Conservation (phyloP, 1,139 yeast genomes). For the Taiozyma sp. region DNA sequence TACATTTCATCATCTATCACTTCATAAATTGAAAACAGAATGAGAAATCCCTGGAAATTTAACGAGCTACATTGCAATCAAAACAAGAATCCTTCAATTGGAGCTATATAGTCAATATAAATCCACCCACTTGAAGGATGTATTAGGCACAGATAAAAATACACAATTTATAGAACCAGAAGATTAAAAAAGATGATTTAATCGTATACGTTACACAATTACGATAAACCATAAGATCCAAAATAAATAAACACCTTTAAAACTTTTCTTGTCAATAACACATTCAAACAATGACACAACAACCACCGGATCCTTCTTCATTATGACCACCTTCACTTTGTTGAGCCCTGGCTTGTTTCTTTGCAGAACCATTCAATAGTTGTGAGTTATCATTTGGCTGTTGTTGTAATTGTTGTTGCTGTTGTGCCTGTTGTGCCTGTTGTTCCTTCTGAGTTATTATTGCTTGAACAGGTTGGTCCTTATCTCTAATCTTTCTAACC, state of each 20-base stretch:
- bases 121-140: neutral
- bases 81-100: neutral
- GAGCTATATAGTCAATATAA: neutral
- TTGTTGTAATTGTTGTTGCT: slow-evolving; percentile 12
- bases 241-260: neutral
- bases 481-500: slow-evolving; percentile 58
- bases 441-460: neutral
- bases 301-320: slow-evolving; percentile 22
- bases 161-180: neutral
- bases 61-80: no score
- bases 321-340: slow-evolving; percentile 2
- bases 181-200: neutral
- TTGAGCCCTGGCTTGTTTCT: neutral
- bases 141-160: neutral
- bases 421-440: slow-evolving; percentile 1
- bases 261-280: neutral
- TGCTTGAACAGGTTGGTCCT: slow-evolving; percentile 16
- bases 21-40: slow-evolving; percentile 60
- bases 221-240: neutral
- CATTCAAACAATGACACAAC: slow-evolving; percentile 23
- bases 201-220: neutral
- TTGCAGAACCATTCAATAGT: neutral
- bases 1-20: slow-evolving; percentile 87
- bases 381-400: neutral
- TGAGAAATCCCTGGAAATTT: no score